Conservation (phyloP, 805 yeast genomes). For the Cyberlindnera maritima region DNA sequence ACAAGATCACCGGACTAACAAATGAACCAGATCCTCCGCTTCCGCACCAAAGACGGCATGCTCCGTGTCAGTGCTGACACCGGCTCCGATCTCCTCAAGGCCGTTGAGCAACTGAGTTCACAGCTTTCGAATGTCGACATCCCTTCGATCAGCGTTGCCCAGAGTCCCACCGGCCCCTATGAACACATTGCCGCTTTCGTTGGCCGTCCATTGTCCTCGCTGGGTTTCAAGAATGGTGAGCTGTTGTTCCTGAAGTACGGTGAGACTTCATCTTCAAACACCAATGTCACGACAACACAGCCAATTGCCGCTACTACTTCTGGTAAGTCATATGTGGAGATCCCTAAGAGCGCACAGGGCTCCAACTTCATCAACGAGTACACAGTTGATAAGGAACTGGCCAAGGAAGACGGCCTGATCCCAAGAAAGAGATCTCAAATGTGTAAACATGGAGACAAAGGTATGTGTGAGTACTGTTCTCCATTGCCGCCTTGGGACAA, state of each 20-base stretch:
- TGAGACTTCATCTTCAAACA: slow-evolving; percentile 3
- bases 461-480: slow-evolving; percentile 97
- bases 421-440: slow-evolving; percentile 55
- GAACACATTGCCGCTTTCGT: slow-evolving; percentile 25
- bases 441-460: slow-evolving; percentile 87
- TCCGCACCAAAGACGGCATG: slow-evolving; percentile 83
- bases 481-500: slow-evolving; percentile 95
- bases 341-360: slow-evolving; percentile 14
- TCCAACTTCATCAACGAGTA: slow-evolving; percentile 45
- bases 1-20: slow-evolving; percentile 2
- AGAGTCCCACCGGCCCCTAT: slow-evolving; percentile 23
- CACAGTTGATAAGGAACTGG: slow-evolving; percentile 64
- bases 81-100: slow-evolving; percentile 40
- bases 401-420: slow-evolving; percentile 69
- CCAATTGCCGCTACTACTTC: slow-evolving; percentile 8
- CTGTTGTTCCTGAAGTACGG: slow-evolving; percentile 38
- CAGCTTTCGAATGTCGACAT: slow-evolving; percentile 27
- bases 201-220: slow-evolving; percentile 32
- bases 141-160: slow-evolving; percentile 27
- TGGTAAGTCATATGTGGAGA: slow-evolving; percentile 13
- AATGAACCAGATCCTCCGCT: slow-evolving; percentile 62
- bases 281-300: slow-evolving; percentile 3
- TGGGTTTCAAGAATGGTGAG: slow-evolving; percentile 49
- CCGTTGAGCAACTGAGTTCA: slow-evolving; percentile 38
- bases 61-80: slow-evolving; percentile 58